A percentile compares a stretch with the other conserved stretches of the same genome.
These are phyloP conservation scores for Aureobasidium melanogenum DNA, from an alignment of 2,329 filamentous ascomycete genomes.

Conservation along the genomic window DNA sequence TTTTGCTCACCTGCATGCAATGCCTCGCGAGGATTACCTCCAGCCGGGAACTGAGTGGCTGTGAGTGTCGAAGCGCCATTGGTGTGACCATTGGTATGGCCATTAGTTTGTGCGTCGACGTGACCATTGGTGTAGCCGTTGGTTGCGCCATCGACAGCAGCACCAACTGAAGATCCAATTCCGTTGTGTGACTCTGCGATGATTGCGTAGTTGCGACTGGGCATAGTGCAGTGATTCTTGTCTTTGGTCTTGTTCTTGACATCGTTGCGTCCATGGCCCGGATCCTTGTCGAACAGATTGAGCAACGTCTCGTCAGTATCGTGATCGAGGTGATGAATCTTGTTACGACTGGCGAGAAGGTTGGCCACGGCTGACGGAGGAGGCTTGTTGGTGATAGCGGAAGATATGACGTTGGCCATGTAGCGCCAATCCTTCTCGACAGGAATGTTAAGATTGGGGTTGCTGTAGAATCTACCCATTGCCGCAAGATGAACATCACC, in stretches of 20 bases:
- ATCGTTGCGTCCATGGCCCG: conserved; percentile 34
- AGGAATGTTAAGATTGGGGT: conserved; percentile 47
- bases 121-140: conserved; percentile 16
- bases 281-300: conserved; percentile 53
- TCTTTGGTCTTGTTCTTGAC: conserved; percentile 53
- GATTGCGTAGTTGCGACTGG: conserved; percentile 55
- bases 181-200: conserved; percentile 43
- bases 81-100: conserved; percentile 16
- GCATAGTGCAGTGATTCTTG: conserved; percentile 81
- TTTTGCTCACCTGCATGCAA: conserved; percentile 68
- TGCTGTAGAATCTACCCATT: conserved; percentile 56
- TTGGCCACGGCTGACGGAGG: conserved; percentile 58
- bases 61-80: conserved; percentile 10
- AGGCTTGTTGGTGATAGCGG: conserved; percentile 60
- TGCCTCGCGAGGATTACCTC: conserved; percentile 53
- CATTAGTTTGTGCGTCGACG: conserved; percentile 18
- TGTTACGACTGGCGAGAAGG: conserved; percentile 53
- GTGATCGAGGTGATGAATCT: conserved; percentile 55
- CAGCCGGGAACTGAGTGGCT: conserved; percentile 7
- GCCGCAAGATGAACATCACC: conserved; percentile 58
- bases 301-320: conserved; percentile 58
- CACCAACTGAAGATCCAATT: neutral
- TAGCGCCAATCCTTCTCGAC: conserved; percentile 52
- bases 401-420: conserved; percentile 56
- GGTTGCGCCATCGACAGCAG: neutral